Evolutionary conservation across 331 rosid genomes (phyloP).

Genomic region (Malus hybrid): DNA sequence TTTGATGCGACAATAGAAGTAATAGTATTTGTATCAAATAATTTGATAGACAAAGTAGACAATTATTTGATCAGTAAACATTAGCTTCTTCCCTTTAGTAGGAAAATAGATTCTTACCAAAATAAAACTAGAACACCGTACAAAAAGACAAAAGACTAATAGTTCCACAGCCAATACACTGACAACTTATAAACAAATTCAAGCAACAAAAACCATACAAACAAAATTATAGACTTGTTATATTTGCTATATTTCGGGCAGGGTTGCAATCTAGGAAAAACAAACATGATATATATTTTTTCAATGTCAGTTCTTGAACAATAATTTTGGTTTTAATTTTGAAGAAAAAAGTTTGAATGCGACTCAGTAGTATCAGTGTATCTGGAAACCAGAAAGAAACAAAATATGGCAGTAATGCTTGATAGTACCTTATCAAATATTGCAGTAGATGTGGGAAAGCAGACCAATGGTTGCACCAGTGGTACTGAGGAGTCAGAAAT

Average conservation of each 20-base stretch:
- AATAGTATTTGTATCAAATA: too few species aligned
- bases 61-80: too few species aligned
- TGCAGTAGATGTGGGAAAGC: conserved; percentile 23
- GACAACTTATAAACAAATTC: not conserved
- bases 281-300: not conserved
- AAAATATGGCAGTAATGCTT: conserved; percentile 1
- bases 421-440: conserved; percentile 41
- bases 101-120: too few species aligned
- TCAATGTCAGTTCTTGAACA: not conserved
- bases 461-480: conserved; percentile 29
- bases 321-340: not conserved
- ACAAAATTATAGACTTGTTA: not conserved
- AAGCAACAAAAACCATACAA: not conserved
- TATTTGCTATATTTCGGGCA: not conserved
- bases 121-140: too few species aligned
- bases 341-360: not conserved
- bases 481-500: conserved; percentile 25
- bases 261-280: not conserved
- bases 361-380: too few species aligned
- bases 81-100: too few species aligned
- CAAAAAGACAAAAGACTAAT: too few species aligned
- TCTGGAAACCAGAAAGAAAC: too few species aligned
- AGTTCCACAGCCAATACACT: too few species aligned
- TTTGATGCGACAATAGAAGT: too few species aligned
- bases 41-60: too few species aligned